Evolutionary conservation across 352 stramenopile species (phyloP), one percentile per base, ranked within the genome.

Genomic region (Thalassiosira delicatula): DNA sequence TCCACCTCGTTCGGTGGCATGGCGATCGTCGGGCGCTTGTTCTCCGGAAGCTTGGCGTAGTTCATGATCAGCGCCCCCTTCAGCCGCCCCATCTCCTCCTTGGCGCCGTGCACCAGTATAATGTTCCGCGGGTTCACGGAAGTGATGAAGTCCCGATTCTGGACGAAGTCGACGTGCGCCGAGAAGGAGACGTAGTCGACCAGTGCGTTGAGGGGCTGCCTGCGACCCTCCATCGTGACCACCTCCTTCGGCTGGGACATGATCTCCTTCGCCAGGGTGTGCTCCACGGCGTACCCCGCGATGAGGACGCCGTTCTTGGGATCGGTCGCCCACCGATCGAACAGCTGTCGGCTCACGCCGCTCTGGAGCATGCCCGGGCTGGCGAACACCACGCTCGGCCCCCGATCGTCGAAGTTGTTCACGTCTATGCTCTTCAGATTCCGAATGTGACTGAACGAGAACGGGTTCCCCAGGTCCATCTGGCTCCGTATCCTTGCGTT

Each of bases 271-370:
- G 97, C 97, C 7, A 99, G 85, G 2, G 97, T 99, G 56, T 98
- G 97, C 85, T 99, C 97, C 0, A 99, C 97, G 29, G 98, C 96
- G 85, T 99, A 99, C 40, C 98, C 98, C 27, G 98, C 97, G 85
- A 99, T 98, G 56, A 99, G 93, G 56, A 98, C 98, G 12, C 96
- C 97, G 85, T 99, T 99, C 62, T 97, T 97, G 33, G 98, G 97
- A 88, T 99, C 96, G 12, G 93, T 94, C 69, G 96, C 98, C 97
- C 97, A 99, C 27, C 95, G 92, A 87, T 99, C 97, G 86, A 99
- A 99, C 0, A 99, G 91, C 81, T 98, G 94, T 19, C 98, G 94
- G 11, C 95, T 98, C 0, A 99, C 97, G 75, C 98, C 98, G 70
- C 93, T 98, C 83, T 99, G 97, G 19, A 99, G 90, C 96, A 99